Evolutionary conservation across 768 basidiomycete species (phyloP).

Genomic region (Boletus subcaerulescens): DNA sequence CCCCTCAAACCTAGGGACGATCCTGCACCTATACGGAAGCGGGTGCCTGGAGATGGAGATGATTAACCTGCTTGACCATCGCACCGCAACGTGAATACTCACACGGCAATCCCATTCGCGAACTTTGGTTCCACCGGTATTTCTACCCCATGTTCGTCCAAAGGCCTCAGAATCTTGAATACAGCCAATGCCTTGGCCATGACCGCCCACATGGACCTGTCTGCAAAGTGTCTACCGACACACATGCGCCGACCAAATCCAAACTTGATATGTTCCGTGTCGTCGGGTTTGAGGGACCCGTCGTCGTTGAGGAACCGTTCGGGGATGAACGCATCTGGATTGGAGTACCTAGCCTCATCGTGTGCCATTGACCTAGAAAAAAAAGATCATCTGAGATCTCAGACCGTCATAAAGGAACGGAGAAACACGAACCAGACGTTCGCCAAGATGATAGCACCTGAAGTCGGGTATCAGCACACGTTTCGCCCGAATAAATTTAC

Average conservation of each 20-base stretch:
- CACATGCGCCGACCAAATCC: not conserved
- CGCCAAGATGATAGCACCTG: not conserved
- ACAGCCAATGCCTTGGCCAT: not conserved
- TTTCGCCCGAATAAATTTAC: not conserved
- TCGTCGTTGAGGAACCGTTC: not conserved
- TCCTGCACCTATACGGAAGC: not conserved
- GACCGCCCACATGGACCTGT: not conserved
- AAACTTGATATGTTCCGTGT: no score
- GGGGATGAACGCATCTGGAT: not conserved
- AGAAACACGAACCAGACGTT: not conserved
- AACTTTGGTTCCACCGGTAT: no score
- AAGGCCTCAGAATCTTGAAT: no score
- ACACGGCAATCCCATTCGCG: no score
- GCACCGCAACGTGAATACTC: no score
- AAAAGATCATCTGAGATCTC: not conserved
- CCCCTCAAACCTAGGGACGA: not conserved
- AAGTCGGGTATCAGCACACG: not conserved
- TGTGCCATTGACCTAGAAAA: not conserved
- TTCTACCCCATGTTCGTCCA: no score
- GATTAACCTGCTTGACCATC: no score
- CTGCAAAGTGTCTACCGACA: not conserved
- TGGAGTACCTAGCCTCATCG: not conserved
- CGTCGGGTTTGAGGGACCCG: no score
- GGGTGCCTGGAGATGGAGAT: not conserved
- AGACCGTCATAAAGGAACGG: not conserved